Evolutionary conservation across 345 rosid species (phyloP), one percentile per base, ranked within the genome.

Genomic region (Arabidopsis arenosa): DNA sequence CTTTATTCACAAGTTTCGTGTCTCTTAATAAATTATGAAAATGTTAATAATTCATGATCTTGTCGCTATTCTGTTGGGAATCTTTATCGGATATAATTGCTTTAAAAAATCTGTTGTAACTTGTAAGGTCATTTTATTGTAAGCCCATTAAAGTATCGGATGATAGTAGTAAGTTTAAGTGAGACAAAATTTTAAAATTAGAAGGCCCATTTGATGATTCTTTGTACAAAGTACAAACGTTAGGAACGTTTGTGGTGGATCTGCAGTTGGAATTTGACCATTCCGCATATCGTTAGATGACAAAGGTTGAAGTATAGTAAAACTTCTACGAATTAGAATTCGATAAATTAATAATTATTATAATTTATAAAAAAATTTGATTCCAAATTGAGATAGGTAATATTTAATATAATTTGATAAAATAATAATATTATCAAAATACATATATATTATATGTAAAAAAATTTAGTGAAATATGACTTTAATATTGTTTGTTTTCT

Each of bases 1-100:
- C 2, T 23, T 0, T 32, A 8, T n/a, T 32, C 40, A 33, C 11
- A 37, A 28, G 60, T 56, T 56, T 56, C 17, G 26, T 66, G 9
- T 3, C 14, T 18, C n/a, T 5, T 5, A 45, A 57, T 8, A 10
- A 55, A 55, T 18, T 41, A 40, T 4, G 1, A 62, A 59, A 51
- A 47, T 75, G n/a, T 17, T 17, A 5, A 23, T 39, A 28, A 13
- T 5, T 41, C 36, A 17, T 5, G 36, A 63, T 9, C 32, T 76
- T 76, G 71, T 63, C 75, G 59, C 32, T 55, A 68, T 45, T 76
- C 9, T 70, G 47, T 15, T 70, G 45, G 65, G 75, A 76, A 76
- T 76, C 80, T 76, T 69, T 70, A 17, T 32, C 39, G 68, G 66
- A 67, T 66, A 30, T 39, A 67, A 26, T 59, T 53, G 30, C 21